Base-by-base conservation (phyloP, 2,329 filamentous ascomycete genomes). In the Gaeumannomyces sp. region DNA sequence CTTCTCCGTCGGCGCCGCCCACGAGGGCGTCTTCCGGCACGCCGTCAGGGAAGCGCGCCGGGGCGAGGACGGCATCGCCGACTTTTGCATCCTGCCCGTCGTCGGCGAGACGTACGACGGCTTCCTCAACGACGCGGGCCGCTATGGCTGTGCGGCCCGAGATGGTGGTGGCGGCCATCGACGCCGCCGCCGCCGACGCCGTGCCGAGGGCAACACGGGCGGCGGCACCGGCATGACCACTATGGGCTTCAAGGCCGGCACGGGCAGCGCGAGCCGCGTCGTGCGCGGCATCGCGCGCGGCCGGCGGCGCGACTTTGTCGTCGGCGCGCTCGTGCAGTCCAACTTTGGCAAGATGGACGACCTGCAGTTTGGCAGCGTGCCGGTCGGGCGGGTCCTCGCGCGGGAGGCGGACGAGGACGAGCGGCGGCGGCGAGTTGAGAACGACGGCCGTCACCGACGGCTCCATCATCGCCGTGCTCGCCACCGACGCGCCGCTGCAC, bases 161-260 rank as follows among this genome's bases (percentile, higher is more conserved):
- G 64, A 81, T 87, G 67, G 75, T 89, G 45, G 76, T 84, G 33
- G 71, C 76, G 4, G 83, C 85, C 0, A 83, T 89, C 63, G 76
- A 80, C 38, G 76, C 72, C 10, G 85, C 83, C 0, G 77, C 76
- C 2, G 75, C 77, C 11, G 83, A 79, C 1, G 74, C 77, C 0
- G 85, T 90, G 0, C 74, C 75, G 2, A 90, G 73, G 88, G 88
- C 0, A 86, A 85, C 68, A 81, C 81, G 1, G 88, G 88, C 3
- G 88, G 88, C 25, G 88, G 88, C n/a, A 87, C 86, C 0, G 87
- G 86, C 19, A 89, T 89, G 85, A 80, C 85, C 53, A 88, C 85
- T 70, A 85, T 89, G 70, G 81, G 81, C 67, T 88, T 85, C 76
- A 89, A 89, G 72, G 88, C 86, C 50, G 87, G 88, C 0, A 90